Evolutionary conservation across 1,139 yeast genomes (phyloP).

Genomic region (Debaryomycetaceae sp.): DNA sequence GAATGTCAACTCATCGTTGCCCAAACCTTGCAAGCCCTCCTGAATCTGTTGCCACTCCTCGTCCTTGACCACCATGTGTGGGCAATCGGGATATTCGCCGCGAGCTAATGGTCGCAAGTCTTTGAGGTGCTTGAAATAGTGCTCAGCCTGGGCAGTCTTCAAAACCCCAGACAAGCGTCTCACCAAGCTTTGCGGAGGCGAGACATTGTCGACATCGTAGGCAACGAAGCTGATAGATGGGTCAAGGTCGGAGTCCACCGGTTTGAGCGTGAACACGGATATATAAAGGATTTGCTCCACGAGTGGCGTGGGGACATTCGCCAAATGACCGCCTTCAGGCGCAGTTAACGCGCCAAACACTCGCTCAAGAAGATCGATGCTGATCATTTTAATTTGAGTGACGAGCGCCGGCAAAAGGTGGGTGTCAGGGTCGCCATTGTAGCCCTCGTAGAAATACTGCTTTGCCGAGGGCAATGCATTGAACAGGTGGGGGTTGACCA

Average conservation of each 20-base stretch:
- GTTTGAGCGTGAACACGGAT: slow-evolving; percentile 21
- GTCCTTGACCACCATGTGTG: slow-evolving; percentile 19
- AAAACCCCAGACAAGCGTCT: slow-evolving; percentile 46
- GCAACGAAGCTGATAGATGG: slow-evolving; percentile 39
- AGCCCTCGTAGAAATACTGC: slow-evolving; percentile 24
- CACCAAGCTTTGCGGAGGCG: slow-evolving; percentile 49
- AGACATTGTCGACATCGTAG: slow-evolving; percentile 43
- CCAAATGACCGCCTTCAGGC: slow-evolving; percentile 3
- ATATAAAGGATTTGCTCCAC: slow-evolving; percentile 36
- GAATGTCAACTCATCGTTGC: slow-evolving; percentile 2
- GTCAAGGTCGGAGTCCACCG: too few relatives aligned
- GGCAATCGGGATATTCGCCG: slow-evolving; percentile 22
- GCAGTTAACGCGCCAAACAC: slow-evolving; percentile 1
- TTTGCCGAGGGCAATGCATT: slow-evolving; percentile 22
- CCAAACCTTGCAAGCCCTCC: slow-evolving; percentile 1
- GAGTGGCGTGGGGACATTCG: slow-evolving; percentile 17
- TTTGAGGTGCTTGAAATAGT: slow-evolving; percentile 28
- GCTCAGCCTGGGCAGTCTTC: slow-evolving; percentile 33
- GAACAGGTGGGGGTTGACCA: slow-evolving; percentile 24
- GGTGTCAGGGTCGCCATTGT: slow-evolving; percentile 17
- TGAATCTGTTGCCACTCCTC: slow-evolving; percentile 19
- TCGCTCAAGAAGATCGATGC: slow-evolving; percentile 30
- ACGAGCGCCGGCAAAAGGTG: slow-evolving; percentile 27
- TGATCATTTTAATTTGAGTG: slow-evolving; percentile 36
- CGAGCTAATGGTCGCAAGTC: slow-evolving; percentile 16